phyloP scores from a whole-genome alignment of 139 green algal genomes.

The Coccomyxa sp. region DNA sequence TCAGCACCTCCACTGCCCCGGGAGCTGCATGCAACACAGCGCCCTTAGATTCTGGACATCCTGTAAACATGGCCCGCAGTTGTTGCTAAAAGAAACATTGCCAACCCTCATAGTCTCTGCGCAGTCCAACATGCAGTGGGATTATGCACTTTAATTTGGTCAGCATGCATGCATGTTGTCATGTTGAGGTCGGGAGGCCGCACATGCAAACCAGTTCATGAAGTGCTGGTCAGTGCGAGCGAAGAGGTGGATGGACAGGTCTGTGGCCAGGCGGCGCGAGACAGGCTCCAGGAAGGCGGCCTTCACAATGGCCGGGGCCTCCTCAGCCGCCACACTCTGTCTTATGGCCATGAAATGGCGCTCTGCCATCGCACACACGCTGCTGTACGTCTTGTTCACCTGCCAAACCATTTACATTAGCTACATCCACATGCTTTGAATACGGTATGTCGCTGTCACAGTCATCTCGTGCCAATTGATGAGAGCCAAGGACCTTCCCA shows the following conservation, averaged over 20 bases:
- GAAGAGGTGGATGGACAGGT: conserved; percentile 72
- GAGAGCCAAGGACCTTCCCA: too few species aligned
- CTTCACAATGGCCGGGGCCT: conserved; percentile 74
- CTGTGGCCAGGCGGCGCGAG: conserved; percentile 31
- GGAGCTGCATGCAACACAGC: conserved; percentile 46
- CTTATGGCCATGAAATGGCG: conserved; percentile 53
- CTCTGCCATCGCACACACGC: conserved; percentile 26
- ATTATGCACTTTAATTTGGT: too few species aligned
- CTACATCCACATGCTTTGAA: too few species aligned
- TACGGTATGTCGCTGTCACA: too few species aligned
- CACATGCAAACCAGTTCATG: conserved; percentile 74
- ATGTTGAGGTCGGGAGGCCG: neutral
- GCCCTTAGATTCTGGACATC: neutral
- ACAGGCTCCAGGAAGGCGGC: conserved; percentile 80
- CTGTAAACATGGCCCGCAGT: too few species aligned
- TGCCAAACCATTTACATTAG: neutral
- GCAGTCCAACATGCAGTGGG: too few species aligned
- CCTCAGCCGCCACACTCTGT: conserved; percentile 48
- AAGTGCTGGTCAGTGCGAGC: conserved; percentile 63
- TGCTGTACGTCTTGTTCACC: conserved; percentile 14
- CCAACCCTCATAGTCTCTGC: neutral
- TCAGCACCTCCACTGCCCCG: conserved; percentile 52
- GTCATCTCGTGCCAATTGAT: too few species aligned
- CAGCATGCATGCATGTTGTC: too few species aligned
- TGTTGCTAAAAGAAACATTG: neutral